Evolutionary conservation across 202 grass and related monocot genomes (phyloP), one percentile per base, ranked within the genome.

Genomic region (Alloteropsis angusta): DNA sequence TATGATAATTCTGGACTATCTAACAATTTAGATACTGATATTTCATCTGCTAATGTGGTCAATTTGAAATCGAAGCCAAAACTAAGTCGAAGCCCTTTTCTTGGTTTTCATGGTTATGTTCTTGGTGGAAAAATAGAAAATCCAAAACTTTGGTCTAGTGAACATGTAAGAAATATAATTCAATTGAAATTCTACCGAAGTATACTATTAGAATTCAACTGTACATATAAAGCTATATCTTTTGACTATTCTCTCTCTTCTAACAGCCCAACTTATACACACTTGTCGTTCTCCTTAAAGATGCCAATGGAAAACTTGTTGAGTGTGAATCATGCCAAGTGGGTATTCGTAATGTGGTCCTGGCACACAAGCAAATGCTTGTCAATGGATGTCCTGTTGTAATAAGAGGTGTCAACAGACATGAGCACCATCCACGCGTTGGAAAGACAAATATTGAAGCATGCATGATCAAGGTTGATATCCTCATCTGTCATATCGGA

Each of bases 251-350:
- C 72, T 83, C 79, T 39, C 50, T 79, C 72, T 82, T 71, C 71
- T 65, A 78, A 88, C 91, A 97, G 95, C 95, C 95, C 57, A 94
- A 97, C 85, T 92, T 97, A 68, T 97, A 97, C 70, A 94, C 95
- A 58, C 89, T 97, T 56, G 89, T 97, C 41, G 52, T 97, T 65
- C 71, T 97, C 82, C 89, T 97, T 79, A 97, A 94, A 97, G 91
- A 94, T 94, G 81, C 83, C 30, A 62, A 90, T 76, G 95, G 91
- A 43, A 94, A 87, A 60, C 52, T 97, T 80, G 87, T 97, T 49
- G 95, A 97, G 28, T 97, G 95, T 39, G 95, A 94, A 76, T 94
- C 95, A 65, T 97, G 95, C 66, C 91, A 97, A 88, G 83, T 97
- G 72, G 95, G 95, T 37, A 94, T 97, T 45, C 86, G 95, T 52